Evolutionary conservation across 768 basidiomycete species (phyloP).

Genomic region (Hypsizygus marmoreus): DNA sequence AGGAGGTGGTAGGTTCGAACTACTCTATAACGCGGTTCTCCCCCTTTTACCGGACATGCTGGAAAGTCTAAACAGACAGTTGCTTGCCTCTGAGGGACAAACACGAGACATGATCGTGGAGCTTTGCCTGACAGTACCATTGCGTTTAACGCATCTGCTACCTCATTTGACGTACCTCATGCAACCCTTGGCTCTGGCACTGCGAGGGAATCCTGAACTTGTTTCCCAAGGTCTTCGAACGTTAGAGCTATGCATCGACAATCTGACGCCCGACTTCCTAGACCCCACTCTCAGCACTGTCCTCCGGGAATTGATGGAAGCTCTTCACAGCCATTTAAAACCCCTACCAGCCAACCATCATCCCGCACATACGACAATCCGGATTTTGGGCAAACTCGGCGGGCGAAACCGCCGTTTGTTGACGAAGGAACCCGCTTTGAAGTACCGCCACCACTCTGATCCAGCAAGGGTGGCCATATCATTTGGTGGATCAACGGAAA

Average conservation of each 20-base stretch:
- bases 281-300: constrained; percentile 95
- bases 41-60: constrained; percentile 97
- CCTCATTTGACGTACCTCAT: constrained; percentile 95
- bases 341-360: constrained; percentile 88
- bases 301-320: constrained; percentile 91
- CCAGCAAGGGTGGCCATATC: constrained; percentile 71
- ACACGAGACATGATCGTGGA: constrained; percentile 94
- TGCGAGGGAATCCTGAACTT: constrained; percentile 85
- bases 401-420: constrained; percentile 89
- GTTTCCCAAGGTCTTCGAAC: constrained; percentile 95
- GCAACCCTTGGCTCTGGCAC: constrained; percentile 91
- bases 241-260: constrained; percentile 98
- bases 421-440: constrained; percentile 75
- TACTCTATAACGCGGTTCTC: constrained; percentile 93
- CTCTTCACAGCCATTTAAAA: constrained; percentile 86
- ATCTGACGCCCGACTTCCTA: constrained; percentile 95
- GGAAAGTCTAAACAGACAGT: constrained; percentile 89
- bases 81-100: constrained; percentile 80
- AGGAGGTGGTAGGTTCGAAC: constrained; percentile 89
- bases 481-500: constrained; percentile 67
- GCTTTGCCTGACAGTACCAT: constrained; percentile 93
- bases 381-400: constrained; percentile 95
- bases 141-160: constrained; percentile 92
- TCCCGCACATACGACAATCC: constrained; percentile 91
- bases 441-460: constrained; percentile 70